Evolutionary conservation across 2,329 filamentous ascomycete species (phyloP), one percentile per base, ranked within the genome.

Genomic region (Elsinoe arachidis): DNA sequence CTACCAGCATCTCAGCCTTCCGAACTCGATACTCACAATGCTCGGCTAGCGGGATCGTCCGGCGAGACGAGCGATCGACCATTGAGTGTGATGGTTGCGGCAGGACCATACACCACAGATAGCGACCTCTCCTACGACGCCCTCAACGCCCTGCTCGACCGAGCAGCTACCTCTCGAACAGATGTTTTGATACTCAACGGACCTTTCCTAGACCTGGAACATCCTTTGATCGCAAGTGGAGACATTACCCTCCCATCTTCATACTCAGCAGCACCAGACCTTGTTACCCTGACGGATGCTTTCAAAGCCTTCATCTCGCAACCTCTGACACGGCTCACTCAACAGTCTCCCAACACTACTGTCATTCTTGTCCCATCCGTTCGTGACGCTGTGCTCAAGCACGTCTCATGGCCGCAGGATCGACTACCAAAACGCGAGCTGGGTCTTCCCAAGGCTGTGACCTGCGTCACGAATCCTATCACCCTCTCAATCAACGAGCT

Each of bases 61-160:
- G 83, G 84, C 80, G 84, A 72, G 44, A 68, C 70, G 7, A 65
- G 80, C 37, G 74, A 77, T 1, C 75, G 82, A 7, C 90, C 92
- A 0, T 73, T 97, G 15, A 90, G 80, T 64, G 76, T 95, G 53
- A 72, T 96, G 37, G 79, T 92, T 59, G 89, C 87, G 1, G 82
- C 90, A 0, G 93, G 93, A 0, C 93, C 93, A 0, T 99, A 95
- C 72, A 96, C 91, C 0, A 84, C 90, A 2, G 91, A 97, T 64
- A 88, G 92, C 66, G 95, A 95, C 67, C 83, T 99, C 46, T 87
- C 90, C 63, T 99, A 91, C 68, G 88, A 95, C 66, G 87, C 92
- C 6, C 76, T 99, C 1, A 84, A 90, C 65, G 83, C 88, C 30
- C 79, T 99, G 14, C 92, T 92, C 68, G 80, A 81, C 63, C 85